phyloP scores from a whole-genome alignment of 225 moss, liverwort and hornwort species.

The Pseudisothecium myosuroides region DNA sequence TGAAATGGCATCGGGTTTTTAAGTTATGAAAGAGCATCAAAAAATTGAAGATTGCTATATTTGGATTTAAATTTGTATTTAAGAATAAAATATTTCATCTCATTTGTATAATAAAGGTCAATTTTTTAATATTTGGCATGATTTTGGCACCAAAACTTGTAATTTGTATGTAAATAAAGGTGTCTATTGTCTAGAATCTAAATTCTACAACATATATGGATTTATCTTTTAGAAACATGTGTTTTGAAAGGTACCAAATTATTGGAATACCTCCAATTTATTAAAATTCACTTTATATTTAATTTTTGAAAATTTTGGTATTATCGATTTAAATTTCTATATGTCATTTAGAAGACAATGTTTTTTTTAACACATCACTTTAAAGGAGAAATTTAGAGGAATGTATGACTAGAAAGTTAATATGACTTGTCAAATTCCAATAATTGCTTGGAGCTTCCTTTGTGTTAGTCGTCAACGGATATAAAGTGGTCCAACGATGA shows the following conservation, averaged over 20 bases:
- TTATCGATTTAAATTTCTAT: no score
- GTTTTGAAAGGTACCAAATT: not conserved
- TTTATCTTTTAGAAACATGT: not conserved
- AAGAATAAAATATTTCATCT: no score
- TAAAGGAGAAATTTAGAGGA: no score
- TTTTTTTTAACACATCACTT: not conserved
- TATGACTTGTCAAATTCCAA: no score
- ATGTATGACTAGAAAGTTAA: no score
- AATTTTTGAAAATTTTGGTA: no score
- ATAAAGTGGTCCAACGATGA: no score
- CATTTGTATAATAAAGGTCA: no score
- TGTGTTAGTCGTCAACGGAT: no score
- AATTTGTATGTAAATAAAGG: no score
- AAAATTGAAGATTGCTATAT: not conserved
- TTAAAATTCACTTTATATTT: not conserved
- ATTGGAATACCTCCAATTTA: not conserved
- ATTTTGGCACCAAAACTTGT: accelerated
- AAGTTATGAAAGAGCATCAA: not conserved
- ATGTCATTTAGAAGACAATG: not conserved
- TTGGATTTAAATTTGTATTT: not conserved
- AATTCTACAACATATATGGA: not conserved
- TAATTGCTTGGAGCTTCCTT: no score
- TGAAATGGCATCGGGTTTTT: accelerated
- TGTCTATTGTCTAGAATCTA: not conserved
- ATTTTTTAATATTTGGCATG: not conserved